phyloP scores from a whole-genome alignment of 768 basidiomycete genomes.

The Calocybe gangraenosa region DNA sequence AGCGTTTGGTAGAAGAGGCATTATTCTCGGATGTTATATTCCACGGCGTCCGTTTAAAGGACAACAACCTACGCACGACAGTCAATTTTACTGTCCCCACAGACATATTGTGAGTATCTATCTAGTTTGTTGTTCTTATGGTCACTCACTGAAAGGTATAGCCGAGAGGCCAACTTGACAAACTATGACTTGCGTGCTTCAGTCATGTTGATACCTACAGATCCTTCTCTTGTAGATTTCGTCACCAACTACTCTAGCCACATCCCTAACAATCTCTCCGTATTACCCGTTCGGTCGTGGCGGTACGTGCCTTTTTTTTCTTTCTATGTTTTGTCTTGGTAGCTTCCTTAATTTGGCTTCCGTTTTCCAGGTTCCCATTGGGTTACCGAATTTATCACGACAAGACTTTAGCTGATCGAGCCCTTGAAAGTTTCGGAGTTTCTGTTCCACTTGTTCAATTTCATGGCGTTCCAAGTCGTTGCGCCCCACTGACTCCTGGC shows the following conservation, averaged over 20 bases:
- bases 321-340: neutral
- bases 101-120: slow-evolving; percentile 14
- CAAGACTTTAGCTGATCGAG: slow-evolving; percentile 2
- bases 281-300: slow-evolving; percentile 9
- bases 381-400: slow-evolving; percentile 1
- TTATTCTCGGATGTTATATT: slow-evolving; percentile 23
- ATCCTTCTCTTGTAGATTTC: slow-evolving; percentile 7
- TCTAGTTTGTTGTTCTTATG: neutral
- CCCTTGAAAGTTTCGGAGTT: slow-evolving; percentile 22
- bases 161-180: slow-evolving; percentile 6
- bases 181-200: slow-evolving; percentile 12
- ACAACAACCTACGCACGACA: slow-evolving; percentile 15
- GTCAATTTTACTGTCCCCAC: slow-evolving; percentile 22
- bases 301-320: slow-evolving; percentile 8
- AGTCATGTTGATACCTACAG: slow-evolving; percentile 8
- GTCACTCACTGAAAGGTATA: neutral
- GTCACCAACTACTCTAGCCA: slow-evolving; percentile 10
- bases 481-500: slow-evolving; percentile 2
- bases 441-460: slow-evolving; percentile 28
- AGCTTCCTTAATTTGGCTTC: neutral
- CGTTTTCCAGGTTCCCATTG: slow-evolving; percentile 1
- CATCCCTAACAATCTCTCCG: slow-evolving; percentile 2
- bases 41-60: slow-evolving; percentile 18
- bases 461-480: slow-evolving; percentile 20
- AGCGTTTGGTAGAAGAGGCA: slow-evolving; percentile 15